Base-by-base conservation (phyloP, 2,329 filamentous ascomycete species). In the Aspergillus calidoustus region DNA sequence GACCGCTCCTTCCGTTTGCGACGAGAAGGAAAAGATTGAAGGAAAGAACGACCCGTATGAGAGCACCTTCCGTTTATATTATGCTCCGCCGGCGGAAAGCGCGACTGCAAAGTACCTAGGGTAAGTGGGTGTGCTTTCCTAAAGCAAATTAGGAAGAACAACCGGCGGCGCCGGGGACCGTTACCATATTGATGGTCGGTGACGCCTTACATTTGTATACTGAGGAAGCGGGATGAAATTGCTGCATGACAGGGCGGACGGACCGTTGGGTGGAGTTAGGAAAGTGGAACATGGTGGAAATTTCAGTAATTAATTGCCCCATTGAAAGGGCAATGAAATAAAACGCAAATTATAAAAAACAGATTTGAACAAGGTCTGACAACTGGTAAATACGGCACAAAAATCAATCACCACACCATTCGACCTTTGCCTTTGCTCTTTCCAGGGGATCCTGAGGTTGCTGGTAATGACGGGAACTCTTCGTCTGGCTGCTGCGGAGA, bases 401-500 rank as follows among this genome's bases (percentile, higher is more conserved):
- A 43, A 28, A 49, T 44, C 54, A 9, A 52, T 54, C 41, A 61
- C 56, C 65, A 72, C 23, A 63, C 55, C 34, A 69, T 72, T 51
- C 71, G 72, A 13, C 68, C 71, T 57, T 78, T 79, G 2, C 75
- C 75, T 52, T 77, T 76, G 6, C 71, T 69, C 46, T 71, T 73
- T 3, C 58, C 68, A n/a, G 69, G 66, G 4, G 69, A 66, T 34
- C 63, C 64, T 22, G 67, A 64, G n/a, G 67, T 67, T 3, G 64
- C 49, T 1, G 66, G 64, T 11, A 74, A 68, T 8, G 64, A 63
- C 6, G 76, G 76, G 17, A 75, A 77, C 38, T 77, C 74, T n/a
- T 75, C 73, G 50, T 64, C 66, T 34, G 71, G 69, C 25, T 69
- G 52, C 6, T 53, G 59, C 8, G 49, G 54, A 28, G 4, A 28